Base-by-base conservation (phyloP, 805 yeast species). In the Vanderwaltozyma verrucispora region DNA sequence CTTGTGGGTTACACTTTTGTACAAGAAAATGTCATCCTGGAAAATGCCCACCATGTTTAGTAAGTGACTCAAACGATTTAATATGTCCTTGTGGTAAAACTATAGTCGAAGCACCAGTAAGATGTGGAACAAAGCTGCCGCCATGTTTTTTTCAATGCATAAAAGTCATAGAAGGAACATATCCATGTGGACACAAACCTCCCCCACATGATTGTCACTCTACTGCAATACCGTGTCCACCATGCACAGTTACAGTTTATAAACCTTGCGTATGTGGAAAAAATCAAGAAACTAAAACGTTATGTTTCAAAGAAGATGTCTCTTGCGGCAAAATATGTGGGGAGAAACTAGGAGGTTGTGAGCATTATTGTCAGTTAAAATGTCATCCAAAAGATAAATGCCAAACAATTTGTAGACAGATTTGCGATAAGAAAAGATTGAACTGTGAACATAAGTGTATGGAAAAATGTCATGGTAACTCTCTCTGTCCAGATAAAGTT, bases 11-110 rank as follows among this genome's bases (percentile, higher is more conserved):
- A 12, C 95, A 85, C 55, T 51, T 65, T 28, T 85, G 95, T 56
- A 67, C 68, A 32, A 72, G 77, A 45, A 70, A 77, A 18, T 85
- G 94, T 49, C 95, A 85, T 56, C 63, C 74, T 12, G 95, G 95
- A 0, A 71, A 80, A 3, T 85, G 95, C 59, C 72, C 76, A 3
- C 81, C 87, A 11, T 85, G 95, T 54, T 55, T 82, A 34, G 94
- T 84, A 50, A 78, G 89, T 5, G 71, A 81, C n/a, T 73, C 77
- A 29, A 85, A 82, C 15, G 95, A 85, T 53, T 62, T 82, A 47
- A 72, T 75, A 3, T 85, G 95, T 52, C 71, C 79, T 34, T 85
- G 95, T 64, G 94, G 95, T 3, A 67, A 70, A 44, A 85, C 95
- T 0, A 70, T 81, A 3, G 67, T 85, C 5, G 70, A 68, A 16